Percentiles rank a stretch among this genome's conserved stretches.
phyloP scores from a whole-genome alignment of 2,329 filamentous ascomycete genomes.

The Aspergillus pseudotamarii region DNA sequence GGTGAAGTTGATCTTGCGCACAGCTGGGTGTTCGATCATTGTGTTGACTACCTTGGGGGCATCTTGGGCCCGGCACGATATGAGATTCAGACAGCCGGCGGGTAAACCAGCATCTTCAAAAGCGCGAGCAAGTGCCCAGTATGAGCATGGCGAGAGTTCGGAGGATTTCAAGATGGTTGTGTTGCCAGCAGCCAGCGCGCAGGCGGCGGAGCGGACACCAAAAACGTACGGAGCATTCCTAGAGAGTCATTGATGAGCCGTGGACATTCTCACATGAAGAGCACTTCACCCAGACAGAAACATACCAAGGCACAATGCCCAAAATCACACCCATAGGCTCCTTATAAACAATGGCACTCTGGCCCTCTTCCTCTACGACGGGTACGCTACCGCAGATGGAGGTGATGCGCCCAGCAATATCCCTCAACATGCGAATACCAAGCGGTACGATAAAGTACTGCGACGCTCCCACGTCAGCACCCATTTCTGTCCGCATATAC shows the following conservation, averaged over 20 bases:
- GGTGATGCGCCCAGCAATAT: constrained; percentile 53
- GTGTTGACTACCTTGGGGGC: constrained; percentile 68
- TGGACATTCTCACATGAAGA: not conserved
- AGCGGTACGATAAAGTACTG: constrained; percentile 35
- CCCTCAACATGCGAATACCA: constrained; percentile 46
- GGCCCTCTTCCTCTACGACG: constrained; percentile 51
- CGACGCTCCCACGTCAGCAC: constrained; percentile 42
- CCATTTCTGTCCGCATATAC: constrained; percentile 62
- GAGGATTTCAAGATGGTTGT: constrained; percentile 72
- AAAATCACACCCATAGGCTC: constrained; percentile 79
- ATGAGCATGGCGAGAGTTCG: constrained; percentile 65
- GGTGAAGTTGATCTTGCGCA: constrained; percentile 77
- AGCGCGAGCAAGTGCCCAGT: constrained; percentile 62
- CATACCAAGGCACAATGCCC: constrained; percentile 76
- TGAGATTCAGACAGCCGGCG: constrained; percentile 70
- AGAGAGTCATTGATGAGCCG: not conserved
- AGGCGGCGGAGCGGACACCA: constrained; percentile 55
- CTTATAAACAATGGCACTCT: constrained; percentile 66
- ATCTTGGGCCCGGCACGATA: constrained; percentile 63
- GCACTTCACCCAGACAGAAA: not conserved
- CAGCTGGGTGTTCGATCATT: constrained; percentile 64
- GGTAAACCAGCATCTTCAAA: constrained; percentile 75
- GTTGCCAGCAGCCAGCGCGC: constrained; percentile 71
- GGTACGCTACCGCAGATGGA: constrained; percentile 54
- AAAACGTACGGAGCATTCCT: constrained; percentile 59